phyloP scores from a whole-genome alignment of 352 stramenopile species.

The Thraustochytrium striatum region DNA sequence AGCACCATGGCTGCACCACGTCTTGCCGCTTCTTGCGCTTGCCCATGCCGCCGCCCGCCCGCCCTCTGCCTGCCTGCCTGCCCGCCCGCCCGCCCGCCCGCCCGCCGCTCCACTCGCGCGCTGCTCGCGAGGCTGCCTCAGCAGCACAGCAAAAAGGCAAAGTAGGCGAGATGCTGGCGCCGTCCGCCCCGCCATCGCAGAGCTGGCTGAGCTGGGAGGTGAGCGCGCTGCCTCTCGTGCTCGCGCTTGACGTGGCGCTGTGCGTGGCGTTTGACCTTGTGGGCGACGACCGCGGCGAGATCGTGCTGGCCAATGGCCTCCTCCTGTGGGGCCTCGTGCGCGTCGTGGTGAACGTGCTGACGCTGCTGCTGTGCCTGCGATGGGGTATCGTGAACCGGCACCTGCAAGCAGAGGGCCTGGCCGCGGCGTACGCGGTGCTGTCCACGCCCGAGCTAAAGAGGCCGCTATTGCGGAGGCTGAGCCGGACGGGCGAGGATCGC shows the following conservation, averaged over 20 bases:
- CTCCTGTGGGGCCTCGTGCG: not conserved
- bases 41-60: too few species aligned
- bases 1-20: not conserved
- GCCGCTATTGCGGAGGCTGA: not conserved
- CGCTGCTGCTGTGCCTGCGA: constrained; percentile 16
- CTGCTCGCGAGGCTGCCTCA: too few species aligned
- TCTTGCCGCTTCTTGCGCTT: too few species aligned
- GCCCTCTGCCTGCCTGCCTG: too few species aligned
- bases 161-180: too few species aligned
- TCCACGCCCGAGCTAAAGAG: not conserved
- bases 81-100: too few species aligned
- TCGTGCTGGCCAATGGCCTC: not conserved
- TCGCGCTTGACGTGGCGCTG: not conserved
- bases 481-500: not conserved
- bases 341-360: constrained; percentile 11
- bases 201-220: too few species aligned
- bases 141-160: too few species aligned
- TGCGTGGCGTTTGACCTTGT: constrained; percentile 8
- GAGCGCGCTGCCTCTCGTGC: not conserved
- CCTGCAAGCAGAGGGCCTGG: constrained; percentile 27
- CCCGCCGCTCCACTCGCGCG: too few species aligned
- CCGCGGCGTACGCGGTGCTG: constrained; percentile 23
- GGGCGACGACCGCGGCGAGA: not conserved
- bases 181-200: too few species aligned
- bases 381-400: constrained; percentile 17